These are phyloP conservation scores for Phaeotremella skinneri DNA, from an alignment of 768 basidiomycete species.

Conservation along the genomic window DNA sequence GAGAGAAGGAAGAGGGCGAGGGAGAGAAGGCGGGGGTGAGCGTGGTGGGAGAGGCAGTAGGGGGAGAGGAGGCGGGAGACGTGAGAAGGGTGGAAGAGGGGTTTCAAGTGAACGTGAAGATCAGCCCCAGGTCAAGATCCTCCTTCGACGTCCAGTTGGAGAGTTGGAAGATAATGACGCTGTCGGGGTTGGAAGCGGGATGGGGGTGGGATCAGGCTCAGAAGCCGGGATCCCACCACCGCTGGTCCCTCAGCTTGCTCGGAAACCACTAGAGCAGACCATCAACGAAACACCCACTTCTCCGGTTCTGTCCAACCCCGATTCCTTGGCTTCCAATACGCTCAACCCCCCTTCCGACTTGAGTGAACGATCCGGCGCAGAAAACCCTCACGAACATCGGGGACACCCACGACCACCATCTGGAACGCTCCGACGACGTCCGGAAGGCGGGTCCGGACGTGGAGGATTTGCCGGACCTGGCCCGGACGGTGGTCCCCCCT, in stretches of 20 bases:
- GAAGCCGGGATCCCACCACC: constrained; percentile 4
- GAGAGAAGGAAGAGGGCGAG: constrained; percentile 8
- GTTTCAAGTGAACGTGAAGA: constrained; percentile 18
- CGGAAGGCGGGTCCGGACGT: neutral
- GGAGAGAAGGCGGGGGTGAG: constrained; percentile 9
- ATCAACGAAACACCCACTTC: neutral
- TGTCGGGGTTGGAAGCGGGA: constrained; percentile 4
- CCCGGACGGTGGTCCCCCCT: too few relatives aligned
- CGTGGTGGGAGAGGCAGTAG: constrained; percentile 19
- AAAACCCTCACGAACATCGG: neutral
- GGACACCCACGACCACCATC: neutral
- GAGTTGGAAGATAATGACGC: neutral
- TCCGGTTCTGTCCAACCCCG: neutral
- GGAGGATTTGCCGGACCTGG: neutral
- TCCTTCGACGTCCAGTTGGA: constrained; percentile 29
- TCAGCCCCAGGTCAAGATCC: constrained; percentile 31
- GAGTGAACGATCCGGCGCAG: neutral
- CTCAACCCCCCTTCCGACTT: neutral
- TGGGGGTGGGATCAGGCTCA: constrained; percentile 4
- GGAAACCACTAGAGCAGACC: neutral
- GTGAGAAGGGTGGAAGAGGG: constrained; percentile 12
- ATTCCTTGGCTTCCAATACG: neutral
- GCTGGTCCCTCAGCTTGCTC: constrained; percentile 1
- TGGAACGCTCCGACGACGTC: neutral
- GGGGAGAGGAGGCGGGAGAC: constrained; percentile 10